Conservation (phyloP, 768 basidiomycete species). For the Amanita molliuscula region DNA sequence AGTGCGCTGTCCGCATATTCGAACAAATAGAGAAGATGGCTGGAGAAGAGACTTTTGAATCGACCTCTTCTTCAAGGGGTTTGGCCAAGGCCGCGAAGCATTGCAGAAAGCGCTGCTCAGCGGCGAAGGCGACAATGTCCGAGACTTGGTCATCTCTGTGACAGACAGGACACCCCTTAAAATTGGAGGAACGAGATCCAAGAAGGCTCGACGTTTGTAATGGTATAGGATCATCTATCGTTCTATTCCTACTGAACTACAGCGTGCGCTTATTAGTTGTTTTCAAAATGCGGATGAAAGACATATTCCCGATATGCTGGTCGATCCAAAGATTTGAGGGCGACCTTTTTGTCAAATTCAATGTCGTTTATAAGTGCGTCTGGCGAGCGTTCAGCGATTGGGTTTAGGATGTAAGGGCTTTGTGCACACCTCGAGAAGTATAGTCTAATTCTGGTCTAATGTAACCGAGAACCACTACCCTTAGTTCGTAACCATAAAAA, state of each 20-base stretch:
- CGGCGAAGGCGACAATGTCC: slow-evolving; percentile 61
- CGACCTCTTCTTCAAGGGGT: slow-evolving; percentile 72
- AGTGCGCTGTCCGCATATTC: slow-evolving; percentile 72
- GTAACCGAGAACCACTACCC: slow-evolving; percentile 82
- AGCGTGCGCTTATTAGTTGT: not conserved
- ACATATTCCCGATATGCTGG: slow-evolving; percentile 55
- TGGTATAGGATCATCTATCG: slow-evolving; percentile 2
- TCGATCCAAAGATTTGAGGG: slow-evolving; percentile 64
- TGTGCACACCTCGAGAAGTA: slow-evolving; percentile 60
- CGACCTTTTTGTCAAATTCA: slow-evolving; percentile 84
- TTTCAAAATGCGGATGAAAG: slow-evolving; percentile 31
- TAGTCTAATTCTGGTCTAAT: slow-evolving; percentile 95
- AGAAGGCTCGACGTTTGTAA: slow-evolving; percentile 74
- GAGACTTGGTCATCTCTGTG: slow-evolving; percentile 46
- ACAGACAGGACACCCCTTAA: slow-evolving; percentile 87
- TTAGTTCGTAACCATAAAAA: slow-evolving; percentile 85
- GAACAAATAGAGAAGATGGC: slow-evolving; percentile 34
- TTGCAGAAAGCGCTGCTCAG: slow-evolving; percentile 67
- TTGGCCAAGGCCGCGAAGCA: slow-evolving; percentile 83
- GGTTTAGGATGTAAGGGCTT: not conserved
- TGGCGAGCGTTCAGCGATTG: slow-evolving; percentile 19
- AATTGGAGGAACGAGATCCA: slow-evolving; percentile 83
- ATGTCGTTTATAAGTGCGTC: slow-evolving; percentile 96
- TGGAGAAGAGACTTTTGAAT: slow-evolving; percentile 19
- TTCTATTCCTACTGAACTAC: not conserved